These are phyloP conservation scores for Schwanniomyces vanrijiae DNA, from an alignment of 805 yeast genomes.

Conservation along the genomic window DNA sequence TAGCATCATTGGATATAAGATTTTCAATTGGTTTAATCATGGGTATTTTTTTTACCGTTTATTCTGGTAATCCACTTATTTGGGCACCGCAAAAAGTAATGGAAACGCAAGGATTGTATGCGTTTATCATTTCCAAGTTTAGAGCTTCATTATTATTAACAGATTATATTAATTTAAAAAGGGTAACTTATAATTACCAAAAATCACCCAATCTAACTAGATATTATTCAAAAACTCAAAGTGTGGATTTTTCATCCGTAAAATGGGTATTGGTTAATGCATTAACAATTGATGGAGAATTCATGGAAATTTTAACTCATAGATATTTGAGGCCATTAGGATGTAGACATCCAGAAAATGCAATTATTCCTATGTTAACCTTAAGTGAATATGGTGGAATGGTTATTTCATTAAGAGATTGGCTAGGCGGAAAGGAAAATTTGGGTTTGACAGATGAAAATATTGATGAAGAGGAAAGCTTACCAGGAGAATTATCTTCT, in stretches of 20 bases:
- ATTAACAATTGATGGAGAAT: conserved; percentile 88
- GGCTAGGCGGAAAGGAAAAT: conserved; percentile 72
- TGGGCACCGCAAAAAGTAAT: conserved; percentile 77
- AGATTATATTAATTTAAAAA: conserved; percentile 85
- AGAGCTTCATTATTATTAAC: conserved; percentile 75
- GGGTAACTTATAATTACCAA: conserved; percentile 90
- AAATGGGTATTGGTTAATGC: conserved; percentile 91
- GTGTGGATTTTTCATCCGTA: conserved; percentile 75
- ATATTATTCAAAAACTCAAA: conserved; percentile 70
- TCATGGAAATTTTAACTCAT: conserved; percentile 82
- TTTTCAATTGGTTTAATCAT: conserved; percentile 80
- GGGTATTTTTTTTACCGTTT: conserved; percentile 79
- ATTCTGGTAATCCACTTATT: conserved; percentile 76
- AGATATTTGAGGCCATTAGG: conserved; percentile 92
- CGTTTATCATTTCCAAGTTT: conserved; percentile 69
- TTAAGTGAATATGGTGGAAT: conserved; percentile 95
- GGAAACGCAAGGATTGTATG: conserved; percentile 83
- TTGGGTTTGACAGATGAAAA: conserved; percentile 45
- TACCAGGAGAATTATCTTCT: conserved; percentile 52
- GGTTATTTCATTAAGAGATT: conserved; percentile 88
- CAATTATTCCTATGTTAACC: conserved; percentile 86
- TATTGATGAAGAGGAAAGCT: conserved; percentile 28
- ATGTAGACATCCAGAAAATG: conserved; percentile 68
- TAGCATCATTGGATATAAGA: conserved; percentile 43
- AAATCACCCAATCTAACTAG: conserved; percentile 83